phyloP scores from a whole-genome alignment of 768 basidiomycete genomes.

The Hemileccinum rubropunctum region DNA sequence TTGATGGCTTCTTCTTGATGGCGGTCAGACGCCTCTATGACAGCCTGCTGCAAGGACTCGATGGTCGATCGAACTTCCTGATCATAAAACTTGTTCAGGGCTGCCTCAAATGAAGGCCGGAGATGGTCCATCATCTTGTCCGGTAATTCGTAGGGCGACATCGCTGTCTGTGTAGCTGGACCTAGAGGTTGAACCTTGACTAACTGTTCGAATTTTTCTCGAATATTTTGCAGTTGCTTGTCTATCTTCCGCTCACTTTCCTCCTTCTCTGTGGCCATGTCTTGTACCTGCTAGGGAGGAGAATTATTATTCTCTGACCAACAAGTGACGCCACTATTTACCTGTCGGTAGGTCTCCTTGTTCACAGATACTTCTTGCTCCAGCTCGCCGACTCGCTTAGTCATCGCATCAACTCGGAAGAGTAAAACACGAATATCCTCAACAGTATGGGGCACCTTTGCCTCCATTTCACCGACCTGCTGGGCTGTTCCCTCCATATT shows the following conservation, averaged over 20 bases:
- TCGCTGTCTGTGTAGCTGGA: neutral
- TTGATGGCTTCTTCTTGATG: conserved; percentile 21
- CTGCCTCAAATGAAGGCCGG: conserved; percentile 16
- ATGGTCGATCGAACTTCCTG: conserved; percentile 21
- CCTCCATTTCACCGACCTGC: conserved; percentile 19
- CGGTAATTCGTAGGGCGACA: neutral
- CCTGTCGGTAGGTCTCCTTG: conserved; percentile 19
- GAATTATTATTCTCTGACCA: conserved; percentile 1
- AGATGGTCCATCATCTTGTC: conserved; percentile 20
- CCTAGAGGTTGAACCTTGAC: conserved; percentile 6
- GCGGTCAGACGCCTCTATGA: conserved; percentile 14
- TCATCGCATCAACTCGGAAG: conserved; percentile 19
- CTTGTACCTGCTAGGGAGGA: conserved; percentile 15
- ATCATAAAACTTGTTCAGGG: conserved; percentile 23
- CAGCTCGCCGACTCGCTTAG: conserved; percentile 17
- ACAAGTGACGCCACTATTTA: conserved; percentile 1
- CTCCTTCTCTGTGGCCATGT: conserved; percentile 14
- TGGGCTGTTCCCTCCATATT: conserved; percentile 19
- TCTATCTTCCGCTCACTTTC: conserved; percentile 13
- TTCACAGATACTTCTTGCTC: conserved; percentile 21
- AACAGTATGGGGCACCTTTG: conserved; percentile 22
- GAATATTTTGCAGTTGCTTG: conserved; percentile 14
- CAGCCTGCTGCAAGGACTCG: conserved; percentile 6
- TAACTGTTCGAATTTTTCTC: conserved; percentile 15
- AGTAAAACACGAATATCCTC: conserved; percentile 27